phyloP scores from a whole-genome alignment of 2,329 filamentous ascomycete genomes.

The Cercospora sp. region DNA sequence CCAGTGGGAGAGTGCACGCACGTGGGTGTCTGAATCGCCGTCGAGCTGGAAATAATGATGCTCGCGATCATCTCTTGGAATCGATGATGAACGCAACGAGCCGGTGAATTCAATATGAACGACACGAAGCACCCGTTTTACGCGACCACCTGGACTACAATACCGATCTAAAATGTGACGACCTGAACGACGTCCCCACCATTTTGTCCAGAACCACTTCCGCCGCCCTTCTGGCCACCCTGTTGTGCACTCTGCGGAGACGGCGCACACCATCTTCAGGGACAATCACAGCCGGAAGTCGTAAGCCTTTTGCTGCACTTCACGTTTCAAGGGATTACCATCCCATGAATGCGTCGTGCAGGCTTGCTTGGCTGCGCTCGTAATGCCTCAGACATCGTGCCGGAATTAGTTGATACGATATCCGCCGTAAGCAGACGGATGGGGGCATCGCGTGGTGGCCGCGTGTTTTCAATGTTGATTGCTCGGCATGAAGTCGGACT shows the following conservation, averaged over 20 bases:
- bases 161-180: background rate
- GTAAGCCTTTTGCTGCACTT: background rate
- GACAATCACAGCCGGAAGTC: background rate
- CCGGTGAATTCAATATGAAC: background rate
- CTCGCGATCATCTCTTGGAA: background rate
- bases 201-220: background rate
- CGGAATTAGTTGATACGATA: background rate
- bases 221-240: background rate
- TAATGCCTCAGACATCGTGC: background rate
- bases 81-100: background rate
- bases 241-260: background rate
- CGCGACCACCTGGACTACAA: background rate
- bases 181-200: background rate
- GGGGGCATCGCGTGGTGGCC: background rate
- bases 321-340: background rate
- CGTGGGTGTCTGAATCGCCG: background rate
- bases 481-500: background rate
- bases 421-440: background rate
- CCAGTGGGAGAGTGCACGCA: background rate
- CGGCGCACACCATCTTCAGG: background rate
- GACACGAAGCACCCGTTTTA: background rate
- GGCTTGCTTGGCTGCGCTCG: background rate
- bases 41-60: background rate
- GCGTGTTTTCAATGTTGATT: background rate
- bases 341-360: background rate